These are phyloP conservation scores for Pyrenochaeta sp. DNA, from an alignment of 2,329 filamentous ascomycete species.

Conservation along the genomic window DNA sequence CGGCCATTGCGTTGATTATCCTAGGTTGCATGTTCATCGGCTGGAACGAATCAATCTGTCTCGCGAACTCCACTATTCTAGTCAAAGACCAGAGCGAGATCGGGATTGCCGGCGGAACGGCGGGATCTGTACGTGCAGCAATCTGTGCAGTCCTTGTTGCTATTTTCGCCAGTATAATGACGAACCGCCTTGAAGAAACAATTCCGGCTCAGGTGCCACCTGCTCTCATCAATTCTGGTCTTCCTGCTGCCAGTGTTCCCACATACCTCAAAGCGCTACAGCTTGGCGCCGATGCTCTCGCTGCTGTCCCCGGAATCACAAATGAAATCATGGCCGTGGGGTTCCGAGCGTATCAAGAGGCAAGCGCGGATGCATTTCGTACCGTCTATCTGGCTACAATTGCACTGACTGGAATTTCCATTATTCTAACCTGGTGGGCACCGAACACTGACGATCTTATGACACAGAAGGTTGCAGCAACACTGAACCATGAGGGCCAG, in stretches of 20 bases:
- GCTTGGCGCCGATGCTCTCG: slow-evolving; percentile 23
- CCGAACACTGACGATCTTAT: slow-evolving; percentile 43
- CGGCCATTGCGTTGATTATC: slow-evolving; percentile 27
- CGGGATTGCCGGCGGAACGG: slow-evolving; percentile 52
- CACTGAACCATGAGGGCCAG: slow-evolving; percentile 11
- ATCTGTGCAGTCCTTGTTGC: slow-evolving; percentile 35
- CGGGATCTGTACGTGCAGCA: slow-evolving; percentile 53
- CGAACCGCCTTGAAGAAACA: slow-evolving; percentile 9
- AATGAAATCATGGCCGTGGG: slow-evolving; percentile 37
- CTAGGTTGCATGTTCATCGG: slow-evolving; percentile 39
- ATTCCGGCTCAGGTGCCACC: slow-evolving; percentile 13
- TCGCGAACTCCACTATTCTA: slow-evolving; percentile 44
- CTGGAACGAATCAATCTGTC: slow-evolving; percentile 35
- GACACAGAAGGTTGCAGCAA: slow-evolving; percentile 22
- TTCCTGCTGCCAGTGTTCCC: slow-evolving; percentile 45
- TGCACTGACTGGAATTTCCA: slow-evolving; percentile 41
- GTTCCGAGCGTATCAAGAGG: slow-evolving; percentile 35
- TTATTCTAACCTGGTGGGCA: slow-evolving; percentile 41
- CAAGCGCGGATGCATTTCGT: not conserved
- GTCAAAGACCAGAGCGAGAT: slow-evolving; percentile 48
- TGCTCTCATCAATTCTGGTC: slow-evolving; percentile 36
- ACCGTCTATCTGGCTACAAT: slow-evolving; percentile 48
- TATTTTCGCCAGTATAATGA: slow-evolving; percentile 12
- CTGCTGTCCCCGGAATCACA: slow-evolving; percentile 40
- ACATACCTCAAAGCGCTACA: slow-evolving; percentile 36